Base-by-base conservation (phyloP, 768 basidiomycete species). In the Clavulina sp. region DNA sequence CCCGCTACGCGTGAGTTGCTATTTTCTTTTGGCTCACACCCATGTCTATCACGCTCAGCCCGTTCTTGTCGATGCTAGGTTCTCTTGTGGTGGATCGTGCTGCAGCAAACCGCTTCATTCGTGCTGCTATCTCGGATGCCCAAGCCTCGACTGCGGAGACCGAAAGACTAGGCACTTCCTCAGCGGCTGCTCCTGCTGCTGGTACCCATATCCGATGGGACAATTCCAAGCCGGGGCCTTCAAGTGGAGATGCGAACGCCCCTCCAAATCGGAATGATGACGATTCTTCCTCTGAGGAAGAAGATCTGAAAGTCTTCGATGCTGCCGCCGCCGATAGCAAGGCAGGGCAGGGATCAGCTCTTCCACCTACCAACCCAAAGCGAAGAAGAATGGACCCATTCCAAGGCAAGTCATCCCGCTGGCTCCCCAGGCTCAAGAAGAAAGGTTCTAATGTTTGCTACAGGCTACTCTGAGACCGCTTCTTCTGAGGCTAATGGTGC, bases 1-100 rank as follows among this genome's bases (percentile, higher is more conserved):
- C 74, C 78, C 6, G 70, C 71, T 19, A 66, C 72, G 61, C 73
- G 80, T 78, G 52, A 56, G 75, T 65, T 33, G 6, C 4, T 16
- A 24, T 19, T 32, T 50, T 24, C 26, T 38, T 4, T 3, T 7
- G 21, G 26, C 43, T 26, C 43, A 13, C 43, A 9, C 26, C 13
- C 43, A 46, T 46, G 9, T 9, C 43, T 38, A n/a, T n/a, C n/a
- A n/a, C n/a, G n/a, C n/a, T n/a, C n/a, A n/a, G n/a, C n/a, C n/a
- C n/a, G n/a, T n/a, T n/a, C n/a, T n/a, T n/a, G n/a, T n/a, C n/a
- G n/a, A n/a, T n/a, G n/a, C n/a, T 23, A 46, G 43, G 43, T 18
- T 9, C 16, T 23, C 43, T 46, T 9, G 43, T 24, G 13, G 23
- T 46, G 13, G 43, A 46, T 24, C 9, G 23, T 9, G 43, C 43